Conservation (phyloP, 2,329 filamentous ascomycete genomes). For the Albifimbria verrucaria region DNA sequence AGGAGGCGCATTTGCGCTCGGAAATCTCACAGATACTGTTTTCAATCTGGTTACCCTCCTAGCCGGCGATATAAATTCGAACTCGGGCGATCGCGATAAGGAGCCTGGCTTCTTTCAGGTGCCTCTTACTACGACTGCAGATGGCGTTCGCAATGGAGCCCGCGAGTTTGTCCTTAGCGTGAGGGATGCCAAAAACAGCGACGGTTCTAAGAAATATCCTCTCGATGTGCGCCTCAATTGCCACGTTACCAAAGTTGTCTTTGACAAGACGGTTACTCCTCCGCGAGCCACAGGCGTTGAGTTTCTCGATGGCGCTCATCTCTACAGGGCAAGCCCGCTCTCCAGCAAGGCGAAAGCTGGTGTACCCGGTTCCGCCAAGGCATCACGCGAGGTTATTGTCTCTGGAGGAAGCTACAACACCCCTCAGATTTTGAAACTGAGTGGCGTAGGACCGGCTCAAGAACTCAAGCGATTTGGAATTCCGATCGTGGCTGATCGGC, state of each 20-base stretch:
- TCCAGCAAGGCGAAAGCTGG: slow-evolving; percentile 4
- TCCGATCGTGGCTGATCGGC: slow-evolving; percentile 40
- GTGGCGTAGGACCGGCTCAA: slow-evolving; percentile 42
- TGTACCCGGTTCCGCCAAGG: slow-evolving; percentile 16
- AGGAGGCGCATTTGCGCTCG: slow-evolving; percentile 9
- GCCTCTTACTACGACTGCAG: slow-evolving; percentile 46
- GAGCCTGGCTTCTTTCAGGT: slow-evolving; percentile 50
- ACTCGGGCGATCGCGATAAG: slow-evolving; percentile 14
- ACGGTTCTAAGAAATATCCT: slow-evolving; percentile 16
- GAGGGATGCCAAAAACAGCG: slow-evolving; percentile 3
- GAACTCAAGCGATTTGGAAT: slow-evolving; percentile 43
- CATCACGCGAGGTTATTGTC: slow-evolving; percentile 44
- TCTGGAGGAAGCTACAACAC: slow-evolving; percentile 47
- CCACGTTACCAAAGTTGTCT: slow-evolving; percentile 33
- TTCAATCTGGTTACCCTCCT: slow-evolving; percentile 14
- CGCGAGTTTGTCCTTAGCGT: slow-evolving; percentile 50
- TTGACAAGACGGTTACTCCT: slow-evolving; percentile 23
- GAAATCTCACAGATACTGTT: slow-evolving; percentile 7
- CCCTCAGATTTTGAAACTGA: slow-evolving; percentile 49
- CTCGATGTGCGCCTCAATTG: slow-evolving; percentile 18
- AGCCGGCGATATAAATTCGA: slow-evolving; percentile 13
- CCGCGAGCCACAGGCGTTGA: slow-evolving; percentile 29
- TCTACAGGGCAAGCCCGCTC: slow-evolving; percentile 17
- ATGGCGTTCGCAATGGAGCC: slow-evolving; percentile 48
- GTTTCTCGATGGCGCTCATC: slow-evolving; percentile 21